Conservation (phyloP, 2,329 filamentous ascomycete species). For the Hymenoscyphus linearis region DNA sequence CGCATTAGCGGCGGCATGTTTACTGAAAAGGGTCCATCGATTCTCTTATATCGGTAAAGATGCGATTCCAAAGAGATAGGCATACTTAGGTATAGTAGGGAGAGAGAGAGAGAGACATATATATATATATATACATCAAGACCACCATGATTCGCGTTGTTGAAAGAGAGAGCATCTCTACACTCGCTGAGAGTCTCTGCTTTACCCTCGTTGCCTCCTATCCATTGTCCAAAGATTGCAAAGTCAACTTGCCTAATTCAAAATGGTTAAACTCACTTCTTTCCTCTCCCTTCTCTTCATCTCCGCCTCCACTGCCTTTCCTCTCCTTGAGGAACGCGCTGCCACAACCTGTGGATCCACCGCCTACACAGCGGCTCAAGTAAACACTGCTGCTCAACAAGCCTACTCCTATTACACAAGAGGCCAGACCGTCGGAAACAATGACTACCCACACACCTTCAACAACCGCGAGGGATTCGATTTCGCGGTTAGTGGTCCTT, state of each 20-base stretch:
- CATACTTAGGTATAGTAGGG: background rate
- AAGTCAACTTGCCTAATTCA: background rate
- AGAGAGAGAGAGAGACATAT: too few relatives aligned
- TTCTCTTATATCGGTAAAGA: background rate
- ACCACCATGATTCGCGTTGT: background rate
- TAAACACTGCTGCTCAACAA: conserved; percentile 44
- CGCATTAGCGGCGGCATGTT: background rate
- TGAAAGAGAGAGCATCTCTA: background rate
- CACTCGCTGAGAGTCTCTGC: background rate
- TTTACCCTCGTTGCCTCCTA: background rate
- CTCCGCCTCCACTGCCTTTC: conserved; percentile 4
- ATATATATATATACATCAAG: background rate
- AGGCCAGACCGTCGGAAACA: conserved; percentile 31
- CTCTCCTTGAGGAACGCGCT: conserved; percentile 37
- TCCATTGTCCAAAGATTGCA: background rate
- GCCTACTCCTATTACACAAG: conserved; percentile 46
- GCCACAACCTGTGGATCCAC: conserved; percentile 47
- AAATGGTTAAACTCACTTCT: background rate
- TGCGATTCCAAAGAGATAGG: background rate
- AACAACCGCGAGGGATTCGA: conserved; percentile 59
- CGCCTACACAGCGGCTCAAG: conserved; percentile 45
- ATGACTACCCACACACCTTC: conserved; percentile 51
- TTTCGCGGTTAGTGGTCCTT: conserved; percentile 52
- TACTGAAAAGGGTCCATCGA: background rate
- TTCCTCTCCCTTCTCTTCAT: conserved; percentile 10